Conservation (phyloP, 352 stramenopile species). For the Phytopythium helicoides region DNA sequence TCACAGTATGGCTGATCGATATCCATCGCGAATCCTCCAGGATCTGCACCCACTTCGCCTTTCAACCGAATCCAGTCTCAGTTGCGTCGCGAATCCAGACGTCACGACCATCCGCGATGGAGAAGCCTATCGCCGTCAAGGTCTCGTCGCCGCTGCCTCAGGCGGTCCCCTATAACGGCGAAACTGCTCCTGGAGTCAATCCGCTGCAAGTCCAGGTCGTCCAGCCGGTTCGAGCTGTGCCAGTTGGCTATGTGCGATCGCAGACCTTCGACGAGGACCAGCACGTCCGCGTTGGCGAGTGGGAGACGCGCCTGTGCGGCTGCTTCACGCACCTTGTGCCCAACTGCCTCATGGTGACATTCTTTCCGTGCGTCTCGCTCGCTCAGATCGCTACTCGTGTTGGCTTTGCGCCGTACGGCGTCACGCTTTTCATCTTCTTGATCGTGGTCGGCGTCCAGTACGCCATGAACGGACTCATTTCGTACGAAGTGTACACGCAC, state of each 20-base stretch:
- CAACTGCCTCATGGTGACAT: slow-evolving; percentile 46
- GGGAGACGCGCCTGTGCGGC: too few species aligned
- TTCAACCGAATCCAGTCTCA: not conserved
- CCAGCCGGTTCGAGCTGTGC: not conserved
- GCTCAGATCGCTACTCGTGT: slow-evolving; percentile 42
- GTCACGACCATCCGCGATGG: slow-evolving; percentile 8
- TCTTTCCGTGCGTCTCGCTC: slow-evolving; percentile 51
- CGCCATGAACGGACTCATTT: slow-evolving; percentile 11
- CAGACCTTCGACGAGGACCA: slow-evolving; percentile 3
- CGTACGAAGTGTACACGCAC: slow-evolving; percentile 5
- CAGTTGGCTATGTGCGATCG: too few species aligned
- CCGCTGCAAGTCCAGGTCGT: not conserved
- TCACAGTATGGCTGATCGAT: too few species aligned
- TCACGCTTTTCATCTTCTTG: slow-evolving; percentile 25
- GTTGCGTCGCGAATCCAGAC: too few species aligned
- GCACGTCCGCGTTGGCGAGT: slow-evolving; percentile 4
- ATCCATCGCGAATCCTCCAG: too few species aligned
- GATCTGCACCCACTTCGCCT: slow-evolving; percentile 6
- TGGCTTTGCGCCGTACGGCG: slow-evolving; percentile 24
- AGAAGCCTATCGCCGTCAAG: too few species aligned
- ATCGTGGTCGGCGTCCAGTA: slow-evolving; percentile 29
- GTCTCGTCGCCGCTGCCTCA: slow-evolving; percentile 9
- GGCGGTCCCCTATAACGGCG: slow-evolving; percentile 1
- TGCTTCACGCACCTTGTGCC: slow-evolving; percentile 33
- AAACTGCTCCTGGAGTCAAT: too few species aligned